Percentiles rank a stretch among this genome's conserved stretches.
Conservation (phyloP, 495 filamentous ascomycete genomes). For the Delitschia confertaspora region DNA sequence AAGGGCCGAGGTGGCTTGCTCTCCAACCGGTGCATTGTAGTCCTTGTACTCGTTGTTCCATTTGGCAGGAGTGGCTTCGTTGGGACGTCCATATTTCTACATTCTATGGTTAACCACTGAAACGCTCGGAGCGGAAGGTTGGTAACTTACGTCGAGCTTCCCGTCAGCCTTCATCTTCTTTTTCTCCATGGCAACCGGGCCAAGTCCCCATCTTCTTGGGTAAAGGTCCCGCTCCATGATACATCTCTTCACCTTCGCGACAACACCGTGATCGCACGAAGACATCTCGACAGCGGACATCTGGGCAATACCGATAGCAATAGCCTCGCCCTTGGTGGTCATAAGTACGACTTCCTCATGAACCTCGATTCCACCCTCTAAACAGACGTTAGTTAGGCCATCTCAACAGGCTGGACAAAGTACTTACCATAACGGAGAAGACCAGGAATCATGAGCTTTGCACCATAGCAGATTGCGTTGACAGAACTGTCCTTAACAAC, state of each 20-base stretch:
- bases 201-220: conserved; percentile 88
- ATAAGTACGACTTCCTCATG: conserved; percentile 92
- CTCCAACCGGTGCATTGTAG: conserved; percentile 49
- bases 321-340: conserved; percentile 97
- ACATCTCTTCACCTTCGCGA: conserved; percentile 94
- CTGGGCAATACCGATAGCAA: conserved; percentile 87
- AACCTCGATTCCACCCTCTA: conserved; percentile 77
- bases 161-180: conserved; percentile 98
- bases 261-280: conserved; percentile 89
- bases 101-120: not conserved
- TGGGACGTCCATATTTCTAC: conserved; percentile 79
- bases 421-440: conserved; percentile 72
- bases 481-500: conserved; percentile 96
- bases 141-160: conserved; percentile 69
- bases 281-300: conserved; percentile 92
- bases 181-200: conserved; percentile 84
- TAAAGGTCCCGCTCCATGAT: conserved; percentile 99
- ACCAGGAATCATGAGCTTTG: conserved; percentile 96
- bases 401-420: not conserved
- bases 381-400: conserved; percentile 5
- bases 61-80: conserved; percentile 82
- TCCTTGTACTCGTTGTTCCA: conserved; percentile 90
- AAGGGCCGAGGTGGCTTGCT: conserved; percentile 28
- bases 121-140: not conserved
- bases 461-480: conserved; percentile 95